A percentile compares a stretch with the other conserved stretches of the same genome.
These are phyloP conservation scores for Leccinum pellstonianum DNA, from an alignment of 768 basidiomycete species.

Conservation along the genomic window DNA sequence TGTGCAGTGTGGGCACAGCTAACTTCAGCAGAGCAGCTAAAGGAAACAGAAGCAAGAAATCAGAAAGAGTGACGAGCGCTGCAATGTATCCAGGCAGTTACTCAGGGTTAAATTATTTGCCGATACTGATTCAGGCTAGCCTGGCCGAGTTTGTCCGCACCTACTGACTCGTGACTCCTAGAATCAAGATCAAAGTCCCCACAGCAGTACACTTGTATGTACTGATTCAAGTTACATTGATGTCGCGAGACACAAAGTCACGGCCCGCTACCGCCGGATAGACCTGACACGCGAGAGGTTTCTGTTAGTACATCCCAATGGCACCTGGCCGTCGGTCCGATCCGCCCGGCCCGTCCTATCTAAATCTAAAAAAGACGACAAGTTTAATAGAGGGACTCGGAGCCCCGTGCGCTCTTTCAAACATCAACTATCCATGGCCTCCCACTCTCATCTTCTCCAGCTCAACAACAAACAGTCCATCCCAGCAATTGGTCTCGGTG, in stretches of 20 bases:
- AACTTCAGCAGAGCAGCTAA: not conserved
- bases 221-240: not conserved
- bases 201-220: not conserved
- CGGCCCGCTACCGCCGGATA: not conserved
- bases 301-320: not conserved
- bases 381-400: not conserved
- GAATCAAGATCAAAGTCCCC: too few species aligned
- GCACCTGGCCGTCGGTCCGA: conserved; percentile 12
- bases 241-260: not conserved
- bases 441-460: conserved; percentile 48
- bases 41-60: not conserved
- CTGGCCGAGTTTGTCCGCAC: not conserved
- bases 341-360: conserved; percentile 19
- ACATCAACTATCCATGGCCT: conserved; percentile 29
- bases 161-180: not conserved
- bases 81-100: not conserved
- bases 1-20: too few species aligned
- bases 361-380: not conserved
- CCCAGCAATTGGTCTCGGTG: conserved; percentile 59
- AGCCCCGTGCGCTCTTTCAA: conserved; percentile 3
- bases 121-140: not conserved
- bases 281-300: not conserved
- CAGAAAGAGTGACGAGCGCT: not conserved
- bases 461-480: conserved; percentile 61
- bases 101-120: not conserved